Base-by-base conservation (phyloP, 106 monocot species). In the Xerophyta viscosa region DNA sequence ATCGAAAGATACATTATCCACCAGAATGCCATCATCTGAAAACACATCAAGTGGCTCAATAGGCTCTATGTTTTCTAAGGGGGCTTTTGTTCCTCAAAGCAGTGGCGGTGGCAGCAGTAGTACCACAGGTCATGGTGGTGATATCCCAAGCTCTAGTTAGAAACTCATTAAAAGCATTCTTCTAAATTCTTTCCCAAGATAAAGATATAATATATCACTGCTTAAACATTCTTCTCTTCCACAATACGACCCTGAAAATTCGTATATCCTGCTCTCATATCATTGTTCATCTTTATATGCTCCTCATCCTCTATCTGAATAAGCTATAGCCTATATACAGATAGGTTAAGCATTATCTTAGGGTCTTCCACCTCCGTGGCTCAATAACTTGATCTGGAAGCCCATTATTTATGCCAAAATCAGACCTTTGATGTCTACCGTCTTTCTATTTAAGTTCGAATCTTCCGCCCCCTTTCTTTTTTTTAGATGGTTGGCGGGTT, bases 41-140 rank as follows among this genome's bases (percentile, higher is more conserved):
- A 66, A 31, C 47, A 64, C 57, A 29, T 54, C 67, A 20, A 81
- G 66, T 62, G 61, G 73, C 41, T 73, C 66, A 3, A 52, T 58
- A 53, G 66, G 72, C 8, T 76, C 71, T 27, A 57, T 73, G 23
- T 74, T 77, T 23, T 61, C 79, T 29, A 65, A 56, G 52, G 30
- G 50, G 15, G 58, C 63, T 22, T 66, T 61, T 30, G 24, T 52
- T 26, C 58, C 69, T 37, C 72, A 55, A 37, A 47, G 25, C 15
- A 50, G 73, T 30, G 63, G 58, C 41, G 64, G 58, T 37, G 58
- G 68, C 43, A 66, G 67, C 61, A 53, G 33, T 31, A 54, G n/a
- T n/a, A n/a, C n/a, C n/a, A n/a, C 31, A 11, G 67, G 47, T 29
- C 51, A 46, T 20, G 46, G 46, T 43, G 66, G 58, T 58, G 67